phyloP scores from a whole-genome alignment of 1,284 basidiomycete genomes.

The Fomitiporia mediterranea region DNA sequence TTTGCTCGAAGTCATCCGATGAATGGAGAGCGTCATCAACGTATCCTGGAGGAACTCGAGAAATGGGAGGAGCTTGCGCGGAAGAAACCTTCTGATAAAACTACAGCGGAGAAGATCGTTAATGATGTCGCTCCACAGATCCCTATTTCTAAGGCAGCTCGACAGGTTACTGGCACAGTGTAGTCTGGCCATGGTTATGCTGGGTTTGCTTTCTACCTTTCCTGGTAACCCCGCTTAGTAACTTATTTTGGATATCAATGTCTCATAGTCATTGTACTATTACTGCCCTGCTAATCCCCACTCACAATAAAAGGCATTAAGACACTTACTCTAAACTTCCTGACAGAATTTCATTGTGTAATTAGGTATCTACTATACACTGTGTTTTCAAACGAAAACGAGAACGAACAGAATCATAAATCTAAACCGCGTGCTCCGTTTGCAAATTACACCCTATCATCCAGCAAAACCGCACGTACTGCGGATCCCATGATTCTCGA shows the following conservation, averaged over 20 bases:
- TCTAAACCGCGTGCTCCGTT: slow-evolving; percentile 31
- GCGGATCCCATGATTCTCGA: not conserved
- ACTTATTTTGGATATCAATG: no score
- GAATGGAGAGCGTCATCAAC: slow-evolving; percentile 6
- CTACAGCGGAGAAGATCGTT: not conserved
- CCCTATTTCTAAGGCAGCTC: not conserved
- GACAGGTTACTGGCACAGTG: not conserved
- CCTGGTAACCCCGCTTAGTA: not conserved
- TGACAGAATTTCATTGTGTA: not conserved
- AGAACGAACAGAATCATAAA: not conserved
- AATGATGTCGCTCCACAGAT: not conserved
- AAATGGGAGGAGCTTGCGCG: slow-evolving; percentile 10
- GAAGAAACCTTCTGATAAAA: not conserved
- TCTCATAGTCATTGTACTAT: not conserved
- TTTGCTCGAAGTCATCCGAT: slow-evolving; percentile 15
- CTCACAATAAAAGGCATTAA: not conserved
- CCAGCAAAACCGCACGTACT: slow-evolving; percentile 28
- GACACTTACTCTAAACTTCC: not conserved
- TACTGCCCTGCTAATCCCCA: not conserved
- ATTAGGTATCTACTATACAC: not conserved
- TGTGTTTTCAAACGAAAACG: not conserved
- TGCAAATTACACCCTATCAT: slow-evolving; percentile 42
- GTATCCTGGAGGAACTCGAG: slow-evolving; percentile 12
- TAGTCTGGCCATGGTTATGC: not conserved
- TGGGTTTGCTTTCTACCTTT: not conserved